Evolutionary conservation across 345 rosid species (phyloP), one percentile per base, ranked within the genome.

Genomic region (Populus euphratica): DNA sequence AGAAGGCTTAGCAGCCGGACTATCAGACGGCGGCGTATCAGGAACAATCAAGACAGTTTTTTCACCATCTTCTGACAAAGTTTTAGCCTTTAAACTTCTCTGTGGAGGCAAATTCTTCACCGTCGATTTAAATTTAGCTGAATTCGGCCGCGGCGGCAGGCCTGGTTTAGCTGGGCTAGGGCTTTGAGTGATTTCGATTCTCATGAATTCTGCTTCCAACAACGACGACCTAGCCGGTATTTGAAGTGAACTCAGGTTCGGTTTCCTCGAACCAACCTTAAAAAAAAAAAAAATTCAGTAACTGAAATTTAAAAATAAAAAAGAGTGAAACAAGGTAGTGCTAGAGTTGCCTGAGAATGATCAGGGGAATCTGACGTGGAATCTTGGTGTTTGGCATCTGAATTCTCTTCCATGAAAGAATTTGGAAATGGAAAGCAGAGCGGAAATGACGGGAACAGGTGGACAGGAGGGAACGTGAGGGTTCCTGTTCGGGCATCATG

Each of bases 91-190:
- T 41, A 83, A 81, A 79, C 88, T 85, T 70, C 81, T 80, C 76
- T 83, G 89, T 12, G 89, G 88, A 76, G 84, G 76, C 63, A 89
- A 72, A 78, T 76, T 81, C 70, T 69, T 87, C 56, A 84, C 78
- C 1, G 89, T 71, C 44, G 89, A 81, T 79, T 69, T 83, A 73
- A 84, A 75, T 85, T 75, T 87, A 70, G 89, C 83, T 13, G 92
- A 86, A 86, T 76, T 81, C 43, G 88, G 88, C 74, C 85, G 77
- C 2, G 92, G 92, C 43, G 92, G 88, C 49, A 86, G 78, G 49
- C 82, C 87, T 31, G 77, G 67, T 79, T 77, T 81, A 67, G 66
- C 72, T 10, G 90, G 79, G 64, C 77, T 73, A 74, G 91, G 86
- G 80, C 87, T 83, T 27, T 80, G 73, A 8, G 85, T 41, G 69